These are phyloP conservation scores for Phytophthora agathidicida DNA, from an alignment of 352 stramenopile species.

Conservation along the genomic window DNA sequence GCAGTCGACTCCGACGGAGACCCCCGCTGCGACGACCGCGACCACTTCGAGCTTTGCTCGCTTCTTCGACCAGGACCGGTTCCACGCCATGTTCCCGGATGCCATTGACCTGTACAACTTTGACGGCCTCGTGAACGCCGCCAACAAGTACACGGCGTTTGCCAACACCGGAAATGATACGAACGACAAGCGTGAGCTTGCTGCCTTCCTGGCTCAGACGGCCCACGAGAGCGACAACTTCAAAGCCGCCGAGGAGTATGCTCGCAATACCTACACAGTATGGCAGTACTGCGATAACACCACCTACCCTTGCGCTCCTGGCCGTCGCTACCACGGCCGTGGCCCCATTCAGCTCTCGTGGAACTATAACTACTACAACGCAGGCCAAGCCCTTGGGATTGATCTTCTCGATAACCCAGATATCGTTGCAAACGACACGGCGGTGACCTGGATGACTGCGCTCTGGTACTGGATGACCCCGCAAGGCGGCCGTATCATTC, in stretches of 20 bases:
- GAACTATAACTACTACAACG: conserved; percentile 64
- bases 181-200: conserved; percentile 49
- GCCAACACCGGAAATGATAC: conserved; percentile 48
- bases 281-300: conserved; percentile 55
- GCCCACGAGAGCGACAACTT: conserved; percentile 53
- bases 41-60: conserved; percentile 28
- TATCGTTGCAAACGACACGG: conserved; percentile 38
- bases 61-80: conserved; percentile 46
- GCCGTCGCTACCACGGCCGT: conserved; percentile 56
- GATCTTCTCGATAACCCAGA: conserved; percentile 48
- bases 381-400: conserved; percentile 38
- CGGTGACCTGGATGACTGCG: conserved; percentile 52
- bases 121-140: conserved; percentile 42
- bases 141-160: conserved; percentile 48
- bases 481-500: conserved; percentile 45
- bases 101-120: conserved; percentile 51
- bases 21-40: conserved; percentile 2
- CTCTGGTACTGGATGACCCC: conserved; percentile 65
- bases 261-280: conserved; percentile 37
- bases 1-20: conserved; percentile 16
- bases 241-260: conserved; percentile 49
- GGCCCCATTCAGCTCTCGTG: conserved; percentile 57
- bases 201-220: conserved; percentile 52
- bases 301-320: conserved; percentile 34
- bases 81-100: conserved; percentile 41